Percentiles rank a stretch among this genome's conserved stretches.
These are phyloP conservation scores for Lipomyces yarrowii DNA, from an alignment of 1,139 yeast genomes.

Conservation along the genomic window DNA sequence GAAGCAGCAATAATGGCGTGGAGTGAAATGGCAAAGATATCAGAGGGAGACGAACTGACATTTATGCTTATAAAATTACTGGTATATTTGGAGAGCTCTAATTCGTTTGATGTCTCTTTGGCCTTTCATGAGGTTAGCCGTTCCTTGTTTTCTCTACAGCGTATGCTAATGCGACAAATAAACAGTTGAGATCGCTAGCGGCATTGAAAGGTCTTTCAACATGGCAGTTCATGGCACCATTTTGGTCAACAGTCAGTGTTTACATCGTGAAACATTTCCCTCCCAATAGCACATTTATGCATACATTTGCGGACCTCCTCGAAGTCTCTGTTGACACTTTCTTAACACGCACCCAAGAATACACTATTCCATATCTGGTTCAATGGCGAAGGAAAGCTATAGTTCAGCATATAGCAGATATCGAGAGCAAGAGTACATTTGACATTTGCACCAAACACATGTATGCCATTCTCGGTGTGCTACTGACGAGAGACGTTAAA, in stretches of 20 bases:
- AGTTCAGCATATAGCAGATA: conserved; percentile 58
- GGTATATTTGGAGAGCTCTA: conserved; percentile 60
- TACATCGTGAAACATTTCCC: conserved; percentile 58
- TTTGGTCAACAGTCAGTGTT: conserved; percentile 72
- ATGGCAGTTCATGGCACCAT: conserved; percentile 72
- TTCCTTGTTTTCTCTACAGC: background rate
- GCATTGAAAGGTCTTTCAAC: conserved; percentile 43
- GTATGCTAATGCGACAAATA: background rate
- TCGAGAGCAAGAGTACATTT: conserved; percentile 36
- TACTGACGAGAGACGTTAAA: conserved; percentile 49
- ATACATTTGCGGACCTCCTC: conserved; percentile 63
- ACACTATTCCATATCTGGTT: conserved; percentile 75
- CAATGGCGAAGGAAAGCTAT: conserved; percentile 65
- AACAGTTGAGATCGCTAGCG: conserved; percentile 42
- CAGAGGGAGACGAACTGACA: conserved; percentile 65
- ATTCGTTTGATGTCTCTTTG: conserved; percentile 63
- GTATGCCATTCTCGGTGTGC: conserved; percentile 50
- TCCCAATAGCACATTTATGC: conserved; percentile 57
- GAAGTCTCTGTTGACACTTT: conserved; percentile 65
- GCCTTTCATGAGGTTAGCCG: conserved; percentile 59
- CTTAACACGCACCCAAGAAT: conserved; percentile 66
- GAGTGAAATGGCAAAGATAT: conserved; percentile 60
- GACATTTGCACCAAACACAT: conserved; percentile 43
- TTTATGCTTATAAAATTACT: conserved; percentile 61
- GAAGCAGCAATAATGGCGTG: conserved; percentile 66